A percentile compares a stretch with the other conserved stretches of the same genome.
These are phyloP conservation scores for Neocatenulostroma microsporum DNA, from an alignment of 2,329 filamentous ascomycete genomes.

Conservation along the genomic window DNA sequence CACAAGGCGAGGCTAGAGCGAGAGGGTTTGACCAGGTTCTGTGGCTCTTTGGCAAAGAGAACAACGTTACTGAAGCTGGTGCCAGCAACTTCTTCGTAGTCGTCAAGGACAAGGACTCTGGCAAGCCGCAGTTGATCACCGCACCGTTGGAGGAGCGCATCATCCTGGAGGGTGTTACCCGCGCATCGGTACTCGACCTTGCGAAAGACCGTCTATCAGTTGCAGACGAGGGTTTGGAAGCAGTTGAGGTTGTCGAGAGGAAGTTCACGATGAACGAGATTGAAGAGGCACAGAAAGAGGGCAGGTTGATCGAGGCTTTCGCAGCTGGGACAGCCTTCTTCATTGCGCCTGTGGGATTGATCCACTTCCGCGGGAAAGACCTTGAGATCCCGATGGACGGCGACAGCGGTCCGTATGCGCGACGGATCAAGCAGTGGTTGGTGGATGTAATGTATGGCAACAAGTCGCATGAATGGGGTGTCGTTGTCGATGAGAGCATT, in stretches of 20 bases:
- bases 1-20: conserved; percentile 64
- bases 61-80: conserved; percentile 80
- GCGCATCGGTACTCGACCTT: conserved; percentile 69
- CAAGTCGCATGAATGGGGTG: conserved; percentile 41
- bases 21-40: conserved; percentile 81
- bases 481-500: conserved; percentile 38
- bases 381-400: conserved; percentile 38
- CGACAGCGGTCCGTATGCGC: conserved; percentile 36
- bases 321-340: conserved; percentile 71
- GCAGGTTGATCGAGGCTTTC: conserved; percentile 74
- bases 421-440: conserved; percentile 39
- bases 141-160: conserved; percentile 71
- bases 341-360: conserved; percentile 38
- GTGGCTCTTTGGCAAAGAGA: conserved; percentile 79
- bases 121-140: conserved; percentile 66
- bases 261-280: conserved; percentile 77
- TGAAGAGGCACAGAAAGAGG: conserved; percentile 62
- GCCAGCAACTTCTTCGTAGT: conserved; percentile 89
- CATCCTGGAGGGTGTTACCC: conserved; percentile 83
- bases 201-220: conserved; percentile 52
- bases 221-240: conserved; percentile 28
- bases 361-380: conserved; percentile 40
- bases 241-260: conserved; percentile 66
- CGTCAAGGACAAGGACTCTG: conserved; percentile 51
- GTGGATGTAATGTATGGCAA: conserved; percentile 44